phyloP scores from a whole-genome alignment of 2,329 filamentous ascomycete species.

The Cadophora malorum region DNA sequence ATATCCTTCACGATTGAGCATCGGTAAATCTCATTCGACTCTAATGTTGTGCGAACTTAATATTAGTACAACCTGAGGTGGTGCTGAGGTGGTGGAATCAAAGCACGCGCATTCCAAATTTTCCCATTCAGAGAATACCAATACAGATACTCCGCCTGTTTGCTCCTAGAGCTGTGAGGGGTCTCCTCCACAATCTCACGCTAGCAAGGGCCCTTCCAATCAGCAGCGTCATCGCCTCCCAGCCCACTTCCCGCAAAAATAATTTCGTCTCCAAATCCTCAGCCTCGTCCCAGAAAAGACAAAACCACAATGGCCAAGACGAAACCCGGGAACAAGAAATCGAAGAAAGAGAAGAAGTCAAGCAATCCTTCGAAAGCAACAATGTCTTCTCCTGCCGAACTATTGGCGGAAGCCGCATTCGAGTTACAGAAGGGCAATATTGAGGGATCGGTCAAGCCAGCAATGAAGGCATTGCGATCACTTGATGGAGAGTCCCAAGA shows the following conservation, averaged over 20 bases:
- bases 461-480: constrained; percentile 40
- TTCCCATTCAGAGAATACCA: neutral
- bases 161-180: neutral
- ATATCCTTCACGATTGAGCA: neutral
- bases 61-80: too few species aligned
- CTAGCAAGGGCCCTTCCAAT: constrained; percentile 8
- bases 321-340: constrained; percentile 44
- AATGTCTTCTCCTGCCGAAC: constrained; percentile 34
- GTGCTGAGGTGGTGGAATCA: neutral
- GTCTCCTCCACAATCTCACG: neutral
- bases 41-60: neutral
- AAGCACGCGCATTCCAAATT: neutral
- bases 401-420: constrained; percentile 42
- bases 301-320: constrained; percentile 44
- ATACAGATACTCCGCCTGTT: neutral
- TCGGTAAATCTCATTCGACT: neutral
- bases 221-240: constrained; percentile 16
- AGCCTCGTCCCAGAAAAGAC: constrained; percentile 11
- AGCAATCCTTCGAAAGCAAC: constrained; percentile 35
- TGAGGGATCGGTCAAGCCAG: constrained; percentile 39
- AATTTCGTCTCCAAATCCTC: constrained; percentile 9
- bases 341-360: constrained; percentile 41
- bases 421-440: constrained; percentile 45
- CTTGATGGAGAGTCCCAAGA: constrained; percentile 38
- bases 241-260: constrained; percentile 22